Conservation (phyloP, 768 basidiomycete species). For the Podaxis rugospora region DNA sequence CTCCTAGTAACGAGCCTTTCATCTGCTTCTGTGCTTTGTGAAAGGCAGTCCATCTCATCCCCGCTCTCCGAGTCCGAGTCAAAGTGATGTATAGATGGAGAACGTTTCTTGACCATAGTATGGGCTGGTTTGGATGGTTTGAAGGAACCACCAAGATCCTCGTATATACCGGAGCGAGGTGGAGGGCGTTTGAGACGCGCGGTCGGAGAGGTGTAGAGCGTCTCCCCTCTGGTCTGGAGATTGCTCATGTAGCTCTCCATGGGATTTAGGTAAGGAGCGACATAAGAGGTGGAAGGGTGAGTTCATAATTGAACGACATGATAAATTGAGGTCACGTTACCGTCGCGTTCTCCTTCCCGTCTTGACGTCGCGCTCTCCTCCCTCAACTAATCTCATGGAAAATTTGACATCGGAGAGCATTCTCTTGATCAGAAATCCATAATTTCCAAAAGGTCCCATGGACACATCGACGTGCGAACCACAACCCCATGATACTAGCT, state of each 20-base stretch:
- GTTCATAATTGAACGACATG: background rate
- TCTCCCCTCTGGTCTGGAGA: background rate
- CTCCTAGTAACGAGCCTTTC: conserved; percentile 14
- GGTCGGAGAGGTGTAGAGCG: background rate
- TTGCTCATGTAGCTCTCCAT: background rate
- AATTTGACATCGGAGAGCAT: background rate
- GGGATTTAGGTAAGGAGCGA: background rate
- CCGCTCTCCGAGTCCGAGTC: conserved; percentile 2
- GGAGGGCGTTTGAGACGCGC: background rate
- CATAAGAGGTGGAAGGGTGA: background rate
- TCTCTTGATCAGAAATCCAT: background rate
- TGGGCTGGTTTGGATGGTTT: background rate
- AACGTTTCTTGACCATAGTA: background rate
- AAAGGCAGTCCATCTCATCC: conserved; percentile 21
- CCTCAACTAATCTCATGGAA: too few species aligned
- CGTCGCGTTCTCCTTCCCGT: background rate
- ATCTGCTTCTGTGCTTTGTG: conserved; percentile 9
- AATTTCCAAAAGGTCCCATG: background rate
- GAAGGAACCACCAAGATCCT: conserved; percentile 8
- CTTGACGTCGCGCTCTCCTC: background rate
- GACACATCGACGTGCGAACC: background rate
- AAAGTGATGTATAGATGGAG: background rate
- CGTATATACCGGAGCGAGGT: background rate
- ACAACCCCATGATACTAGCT: background rate
- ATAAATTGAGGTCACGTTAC: conserved; percentile 9